A percentile compares a stretch with the other conserved stretches of the same genome.
Conservation (phyloP, 345 rosid species). For the Trapa bicornis region DNA sequence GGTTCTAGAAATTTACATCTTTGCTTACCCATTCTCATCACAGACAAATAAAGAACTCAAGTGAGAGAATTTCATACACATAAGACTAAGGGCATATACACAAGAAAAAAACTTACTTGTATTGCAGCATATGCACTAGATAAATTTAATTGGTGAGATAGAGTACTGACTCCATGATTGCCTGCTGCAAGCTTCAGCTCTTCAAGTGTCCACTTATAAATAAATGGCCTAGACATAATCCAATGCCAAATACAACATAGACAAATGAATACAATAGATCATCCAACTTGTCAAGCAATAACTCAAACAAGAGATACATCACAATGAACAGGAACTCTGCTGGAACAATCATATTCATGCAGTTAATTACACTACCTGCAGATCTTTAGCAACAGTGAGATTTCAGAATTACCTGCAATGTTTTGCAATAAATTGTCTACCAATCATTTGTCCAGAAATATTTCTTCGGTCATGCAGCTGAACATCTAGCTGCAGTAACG, state of each 20-base stretch:
- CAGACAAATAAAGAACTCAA: not conserved
- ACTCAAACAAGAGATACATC: not conserved
- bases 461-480: conserved; percentile 47
- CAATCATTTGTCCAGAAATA: conserved; percentile 53
- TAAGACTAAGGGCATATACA: not conserved
- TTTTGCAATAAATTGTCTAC: conserved; percentile 18
- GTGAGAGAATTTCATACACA: not conserved
- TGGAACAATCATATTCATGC: not conserved
- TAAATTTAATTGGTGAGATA: conserved; percentile 53
- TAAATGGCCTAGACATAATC: conserved; percentile 21
- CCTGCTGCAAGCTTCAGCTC: conserved; percentile 72
- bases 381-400: not conserved
- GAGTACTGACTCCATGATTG: conserved; percentile 28
- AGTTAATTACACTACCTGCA: not conserved
- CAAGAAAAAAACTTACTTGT: conserved; percentile 32
- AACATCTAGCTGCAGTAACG: conserved; percentile 50
- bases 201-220: conserved; percentile 49
- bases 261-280: conserved; percentile 3
- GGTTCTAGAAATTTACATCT: not conserved
- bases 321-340: not conserved
- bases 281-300: not conserved
- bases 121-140: conserved; percentile 63
- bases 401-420: conserved; percentile 25
- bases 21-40: not conserved
- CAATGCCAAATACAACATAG: conserved; percentile 15